phyloP scores from a whole-genome alignment of 176 grass and related monocot species.

The Panicum miliaceum region DNA sequence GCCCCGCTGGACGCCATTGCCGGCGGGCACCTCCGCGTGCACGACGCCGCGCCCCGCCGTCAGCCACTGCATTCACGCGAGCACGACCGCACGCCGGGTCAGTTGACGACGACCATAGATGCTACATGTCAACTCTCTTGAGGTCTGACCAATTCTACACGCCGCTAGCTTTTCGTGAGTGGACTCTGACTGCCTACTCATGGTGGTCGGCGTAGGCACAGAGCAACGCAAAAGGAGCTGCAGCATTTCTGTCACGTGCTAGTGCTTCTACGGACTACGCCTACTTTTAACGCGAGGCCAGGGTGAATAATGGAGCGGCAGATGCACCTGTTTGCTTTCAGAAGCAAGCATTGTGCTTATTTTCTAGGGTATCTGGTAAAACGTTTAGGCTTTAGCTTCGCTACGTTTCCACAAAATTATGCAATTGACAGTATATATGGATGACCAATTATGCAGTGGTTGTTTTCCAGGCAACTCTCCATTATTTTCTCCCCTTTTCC shows the following conservation, averaged over 20 bases:
- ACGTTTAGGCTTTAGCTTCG: background rate
- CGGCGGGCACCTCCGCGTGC: constrained; percentile 87
- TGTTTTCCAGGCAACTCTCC: background rate
- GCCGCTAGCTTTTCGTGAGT: background rate
- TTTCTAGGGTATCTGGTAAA: background rate
- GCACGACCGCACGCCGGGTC: background rate
- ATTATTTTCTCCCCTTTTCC: background rate
- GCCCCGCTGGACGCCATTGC: constrained; percentile 63
- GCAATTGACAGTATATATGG: background rate
- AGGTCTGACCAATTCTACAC: background rate
- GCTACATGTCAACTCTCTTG: constrained; percentile 6
- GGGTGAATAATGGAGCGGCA: background rate
- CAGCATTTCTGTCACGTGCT: background rate
- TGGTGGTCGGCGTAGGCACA: background rate
- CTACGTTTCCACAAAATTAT: background rate
- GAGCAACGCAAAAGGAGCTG: too few relatives aligned
- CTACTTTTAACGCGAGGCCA: background rate
- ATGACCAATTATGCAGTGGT: background rate
- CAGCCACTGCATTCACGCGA: constrained; percentile 63
- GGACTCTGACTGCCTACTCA: background rate
- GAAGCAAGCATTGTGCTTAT: background rate
- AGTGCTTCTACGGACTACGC: background rate
- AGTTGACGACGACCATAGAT: background rate
- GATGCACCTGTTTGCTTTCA: constrained; percentile 6
- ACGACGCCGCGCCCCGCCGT: constrained; percentile 90